These are phyloP conservation scores for Caryopteris hybrid DNA, from an alignment of 305 asterid species.

Conservation along the genomic window DNA sequence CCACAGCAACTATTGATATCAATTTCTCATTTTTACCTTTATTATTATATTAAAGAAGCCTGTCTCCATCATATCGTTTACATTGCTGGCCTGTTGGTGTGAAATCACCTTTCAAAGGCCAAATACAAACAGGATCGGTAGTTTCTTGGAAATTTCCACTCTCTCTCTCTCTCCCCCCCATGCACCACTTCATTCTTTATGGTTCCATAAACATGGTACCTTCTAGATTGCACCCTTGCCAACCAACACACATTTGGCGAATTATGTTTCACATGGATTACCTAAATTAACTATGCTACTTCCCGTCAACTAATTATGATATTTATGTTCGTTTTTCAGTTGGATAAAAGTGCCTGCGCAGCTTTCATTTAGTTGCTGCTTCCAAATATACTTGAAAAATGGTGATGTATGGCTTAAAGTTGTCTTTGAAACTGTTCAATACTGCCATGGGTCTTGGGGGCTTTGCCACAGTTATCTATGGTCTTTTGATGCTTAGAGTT, in stretches of 20 bases:
- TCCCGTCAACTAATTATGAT: neutral
- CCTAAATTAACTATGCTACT: too few species aligned
- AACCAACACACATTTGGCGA: too few species aligned
- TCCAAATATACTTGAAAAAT: too few species aligned
- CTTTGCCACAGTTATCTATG: slow-evolving; percentile 31
- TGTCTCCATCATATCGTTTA: neutral
- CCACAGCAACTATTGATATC: slow-evolving; percentile 19
- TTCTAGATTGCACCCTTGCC: neutral
- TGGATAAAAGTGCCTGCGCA: neutral
- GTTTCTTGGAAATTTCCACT: slow-evolving; percentile 32
- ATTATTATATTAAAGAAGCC: too few species aligned
- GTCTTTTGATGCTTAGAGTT: slow-evolving; percentile 37
- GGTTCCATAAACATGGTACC: too few species aligned
- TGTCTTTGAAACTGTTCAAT: slow-evolving; percentile 38
- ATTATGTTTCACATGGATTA: too few species aligned
- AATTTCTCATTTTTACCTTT: too few species aligned
- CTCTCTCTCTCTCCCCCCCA: too few species aligned
- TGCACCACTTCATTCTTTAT: too few species aligned
- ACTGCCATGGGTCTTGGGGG: slow-evolving; percentile 36
- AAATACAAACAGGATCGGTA: slow-evolving; percentile 17
- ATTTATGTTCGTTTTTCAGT: neutral
- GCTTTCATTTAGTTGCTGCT: too few species aligned
- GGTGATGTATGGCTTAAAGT: slow-evolving; percentile 25
- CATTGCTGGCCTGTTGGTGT: neutral
- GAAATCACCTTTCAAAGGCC: neutral